phyloP scores from a whole-genome alignment of 768 basidiomycete species.

The Sarcomyxa edulis region DNA sequence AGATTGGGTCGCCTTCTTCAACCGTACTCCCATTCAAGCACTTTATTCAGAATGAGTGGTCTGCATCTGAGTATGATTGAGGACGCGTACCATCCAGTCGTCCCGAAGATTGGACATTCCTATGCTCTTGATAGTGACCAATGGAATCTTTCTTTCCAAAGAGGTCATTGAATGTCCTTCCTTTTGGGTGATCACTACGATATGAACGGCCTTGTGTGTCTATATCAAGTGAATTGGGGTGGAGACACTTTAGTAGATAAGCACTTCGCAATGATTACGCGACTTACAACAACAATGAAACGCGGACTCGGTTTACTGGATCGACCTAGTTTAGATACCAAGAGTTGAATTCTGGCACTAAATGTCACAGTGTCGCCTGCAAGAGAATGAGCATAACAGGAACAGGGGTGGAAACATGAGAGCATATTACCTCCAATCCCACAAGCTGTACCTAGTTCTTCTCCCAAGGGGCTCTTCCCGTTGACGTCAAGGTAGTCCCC shows the following conservation, averaged over 20 bases:
- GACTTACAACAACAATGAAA: conserved; percentile 78
- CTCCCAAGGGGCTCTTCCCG: conserved; percentile 71
- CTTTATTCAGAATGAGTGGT: conserved; percentile 29
- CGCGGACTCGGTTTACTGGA: conserved; percentile 92
- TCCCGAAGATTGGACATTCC: conserved; percentile 87
- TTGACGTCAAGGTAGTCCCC: conserved; percentile 96
- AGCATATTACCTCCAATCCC: conserved; percentile 60
- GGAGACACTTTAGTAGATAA: neutral
- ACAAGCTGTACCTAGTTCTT: conserved; percentile 67
- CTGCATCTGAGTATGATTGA: neutral
- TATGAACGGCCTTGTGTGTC: conserved; percentile 84
- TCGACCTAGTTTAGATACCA: conserved; percentile 80
- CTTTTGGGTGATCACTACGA: conserved; percentile 57
- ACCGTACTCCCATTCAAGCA: conserved; percentile 70
- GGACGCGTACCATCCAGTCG: conserved; percentile 88
- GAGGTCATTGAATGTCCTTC: conserved; percentile 54
- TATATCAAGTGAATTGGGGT: conserved; percentile 22
- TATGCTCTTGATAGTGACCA: conserved; percentile 84
- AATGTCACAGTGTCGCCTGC: conserved; percentile 77
- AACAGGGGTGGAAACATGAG: neutral
- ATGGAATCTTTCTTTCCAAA: conserved; percentile 84
- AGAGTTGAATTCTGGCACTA: conserved; percentile 73
- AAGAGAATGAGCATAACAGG: conserved; percentile 5
- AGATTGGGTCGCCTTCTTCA: conserved; percentile 93
- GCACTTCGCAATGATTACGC: neutral